Percentiles rank a stretch among this genome's conserved stretches.
Conservation (phyloP, 306 rosid genomes). For the Abrus pulchellus region DNA sequence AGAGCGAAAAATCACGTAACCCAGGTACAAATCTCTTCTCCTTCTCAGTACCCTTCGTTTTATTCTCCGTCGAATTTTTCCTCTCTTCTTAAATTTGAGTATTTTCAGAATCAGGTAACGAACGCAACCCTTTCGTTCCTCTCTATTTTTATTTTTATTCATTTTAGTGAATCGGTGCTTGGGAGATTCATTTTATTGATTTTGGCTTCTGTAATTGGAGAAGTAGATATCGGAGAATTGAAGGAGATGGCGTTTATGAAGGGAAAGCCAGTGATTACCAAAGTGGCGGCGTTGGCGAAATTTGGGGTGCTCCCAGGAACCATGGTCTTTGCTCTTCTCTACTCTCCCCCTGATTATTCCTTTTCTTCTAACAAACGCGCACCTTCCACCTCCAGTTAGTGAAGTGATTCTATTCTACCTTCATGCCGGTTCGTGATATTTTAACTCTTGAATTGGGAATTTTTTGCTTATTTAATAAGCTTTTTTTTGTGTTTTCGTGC, state of each 20-base stretch:
- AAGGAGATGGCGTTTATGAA: slow-evolving; percentile 49
- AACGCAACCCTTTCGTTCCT: no score
- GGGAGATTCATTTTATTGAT: neutral
- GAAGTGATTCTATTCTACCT: neutral
- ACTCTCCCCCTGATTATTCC: slow-evolving; percentile 53
- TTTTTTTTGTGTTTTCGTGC: neutral
- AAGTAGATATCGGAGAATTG: neutral
- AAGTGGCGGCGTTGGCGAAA: slow-evolving; percentile 50
- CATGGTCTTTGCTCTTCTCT: slow-evolving; percentile 52
- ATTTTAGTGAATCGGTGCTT: neutral
- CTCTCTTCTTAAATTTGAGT: neutral
- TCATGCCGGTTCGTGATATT: neutral
- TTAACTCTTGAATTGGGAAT: neutral
- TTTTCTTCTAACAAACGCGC: slow-evolving; percentile 28
- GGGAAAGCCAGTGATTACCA: slow-evolving; percentile 49
- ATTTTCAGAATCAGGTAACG: no score
- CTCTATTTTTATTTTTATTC: neutral
- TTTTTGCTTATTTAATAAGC: neutral
- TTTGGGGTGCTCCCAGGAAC: slow-evolving; percentile 52
- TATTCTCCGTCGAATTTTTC: neutral
- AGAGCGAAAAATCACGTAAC: neutral
- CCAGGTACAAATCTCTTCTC: slow-evolving; percentile 17
- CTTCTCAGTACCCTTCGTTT: neutral
- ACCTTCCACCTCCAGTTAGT: slow-evolving; percentile 42
- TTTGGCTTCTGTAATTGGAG: neutral